Conservation (phyloP, 305 asterid species). For the Coffea humblotiana region DNA sequence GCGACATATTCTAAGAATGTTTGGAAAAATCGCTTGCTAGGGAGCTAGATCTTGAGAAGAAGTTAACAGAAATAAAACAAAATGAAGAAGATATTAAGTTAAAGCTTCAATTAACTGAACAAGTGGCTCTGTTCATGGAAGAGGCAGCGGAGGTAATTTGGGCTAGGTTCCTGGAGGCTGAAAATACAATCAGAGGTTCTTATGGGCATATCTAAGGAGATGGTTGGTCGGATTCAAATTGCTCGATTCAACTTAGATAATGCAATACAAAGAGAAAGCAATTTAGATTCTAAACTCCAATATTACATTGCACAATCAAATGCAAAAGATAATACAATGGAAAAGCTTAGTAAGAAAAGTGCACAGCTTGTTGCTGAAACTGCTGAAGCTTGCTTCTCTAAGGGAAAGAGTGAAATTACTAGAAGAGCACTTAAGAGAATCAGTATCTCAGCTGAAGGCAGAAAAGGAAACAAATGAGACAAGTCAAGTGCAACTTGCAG, state of each 20-base stretch:
- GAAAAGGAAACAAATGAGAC: constrained; percentile 42
- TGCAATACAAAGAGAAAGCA: constrained; percentile 46
- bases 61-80: constrained; percentile 50
- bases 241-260: constrained; percentile 30
- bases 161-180: constrained; percentile 86
- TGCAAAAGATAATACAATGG: constrained; percentile 43
- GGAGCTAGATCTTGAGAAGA: constrained; percentile 80
- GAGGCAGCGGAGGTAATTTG: constrained; percentile 88
- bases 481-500: constrained; percentile 42
- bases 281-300: constrained; percentile 36
- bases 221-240: constrained; percentile 47
- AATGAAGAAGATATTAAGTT: constrained; percentile 72
- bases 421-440: constrained; percentile 47
- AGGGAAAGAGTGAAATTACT: constrained; percentile 44
- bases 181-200: constrained; percentile 67
- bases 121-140: constrained; percentile 78
- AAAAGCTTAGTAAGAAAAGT: constrained; percentile 41
- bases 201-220: constrained; percentile 74
- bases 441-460: constrained; percentile 46
- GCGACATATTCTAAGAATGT: constrained; percentile 62
- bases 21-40: constrained; percentile 70
- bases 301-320: constrained; percentile 42
- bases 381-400: constrained; percentile 42
- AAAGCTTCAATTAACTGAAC: constrained; percentile 62
- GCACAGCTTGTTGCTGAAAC: constrained; percentile 44